A percentile compares a stretch with the other conserved stretches of the same genome.
Conservation (phyloP, 495 filamentous ascomycete genomes). For the Rhizodiscina lignyota region DNA sequence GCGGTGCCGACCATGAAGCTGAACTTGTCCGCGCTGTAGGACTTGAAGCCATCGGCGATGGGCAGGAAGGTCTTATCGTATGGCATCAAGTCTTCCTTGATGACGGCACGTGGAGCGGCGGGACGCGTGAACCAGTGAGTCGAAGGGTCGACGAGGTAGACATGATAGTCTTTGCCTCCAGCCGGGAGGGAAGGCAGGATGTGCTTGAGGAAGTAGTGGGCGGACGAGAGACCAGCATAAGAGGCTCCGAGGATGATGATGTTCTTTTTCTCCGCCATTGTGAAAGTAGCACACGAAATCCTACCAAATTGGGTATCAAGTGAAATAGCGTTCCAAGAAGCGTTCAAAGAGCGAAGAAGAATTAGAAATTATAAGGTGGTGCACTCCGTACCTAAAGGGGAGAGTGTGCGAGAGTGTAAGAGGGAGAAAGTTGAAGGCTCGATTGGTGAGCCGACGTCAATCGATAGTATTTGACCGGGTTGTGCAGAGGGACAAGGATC, state of each 20-base stretch:
- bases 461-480: too few relatives aligned
- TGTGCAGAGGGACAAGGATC: too few relatives aligned
- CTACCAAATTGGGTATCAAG: too few relatives aligned
- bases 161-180: constrained; percentile 9
- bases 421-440: too few relatives aligned
- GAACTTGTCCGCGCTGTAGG: constrained; percentile 14
- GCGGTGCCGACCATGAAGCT: constrained; percentile 26
- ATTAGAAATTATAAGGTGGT: too few relatives aligned
- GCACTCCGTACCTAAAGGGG: too few relatives aligned
- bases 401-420: too few relatives aligned
- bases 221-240: constrained; percentile 37
- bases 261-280: constrained; percentile 8
- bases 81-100: constrained; percentile 14
- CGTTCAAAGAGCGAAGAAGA: too few relatives aligned
- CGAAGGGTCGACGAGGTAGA: constrained; percentile 22
- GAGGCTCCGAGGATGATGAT: constrained; percentile 52
- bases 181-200: constrained; percentile 18
- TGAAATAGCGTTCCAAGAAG: too few relatives aligned
- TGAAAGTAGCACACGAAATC: too few relatives aligned
- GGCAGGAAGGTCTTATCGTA: constrained; percentile 18
- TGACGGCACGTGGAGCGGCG: constrained; percentile 20
- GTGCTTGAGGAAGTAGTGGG: constrained; percentile 41
- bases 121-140: constrained; percentile 24
- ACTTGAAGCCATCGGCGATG: constrained; percentile 18
- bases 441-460: too few relatives aligned